phyloP scores from a whole-genome alignment of 2,329 filamentous ascomycete genomes.

The Colletotrichum filicis region DNA sequence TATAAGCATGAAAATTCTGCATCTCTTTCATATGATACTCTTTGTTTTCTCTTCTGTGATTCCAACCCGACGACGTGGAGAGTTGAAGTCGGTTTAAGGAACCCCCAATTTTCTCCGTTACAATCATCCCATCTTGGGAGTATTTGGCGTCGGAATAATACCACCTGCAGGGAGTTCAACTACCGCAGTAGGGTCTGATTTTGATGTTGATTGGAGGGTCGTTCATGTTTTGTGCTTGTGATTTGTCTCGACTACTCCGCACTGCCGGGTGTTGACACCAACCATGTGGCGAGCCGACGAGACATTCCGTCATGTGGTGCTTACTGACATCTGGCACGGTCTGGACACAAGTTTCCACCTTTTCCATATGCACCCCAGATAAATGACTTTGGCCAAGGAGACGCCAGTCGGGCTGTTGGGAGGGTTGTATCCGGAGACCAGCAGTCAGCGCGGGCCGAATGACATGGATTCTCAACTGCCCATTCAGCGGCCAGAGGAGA shows the following conservation, averaged over 20 bases:
- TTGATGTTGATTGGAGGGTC: not conserved
- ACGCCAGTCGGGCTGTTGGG: not conserved
- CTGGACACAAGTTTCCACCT: not conserved
- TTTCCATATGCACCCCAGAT: not conserved
- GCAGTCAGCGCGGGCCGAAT: constrained; percentile 5
- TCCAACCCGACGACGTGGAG: not conserved
- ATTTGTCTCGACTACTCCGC: not conserved
- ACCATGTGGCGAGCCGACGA: not conserved
- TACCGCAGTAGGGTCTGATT: not conserved
- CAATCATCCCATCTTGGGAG: not conserved
- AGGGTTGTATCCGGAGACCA: constrained; percentile 4
- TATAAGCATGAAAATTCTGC: no score
- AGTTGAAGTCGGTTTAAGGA: not conserved
- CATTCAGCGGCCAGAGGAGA: not conserved
- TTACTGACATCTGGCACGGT: not conserved
- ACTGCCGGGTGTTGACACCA: not conserved
- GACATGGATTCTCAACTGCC: not conserved
- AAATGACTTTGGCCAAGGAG: not conserved
- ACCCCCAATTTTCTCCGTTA: not conserved
- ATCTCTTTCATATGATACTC: no score
- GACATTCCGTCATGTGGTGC: not conserved
- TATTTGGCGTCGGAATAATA: not conserved
- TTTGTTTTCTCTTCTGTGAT: not conserved
- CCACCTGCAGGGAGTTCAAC: not conserved
- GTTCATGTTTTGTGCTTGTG: not conserved